phyloP scores from a whole-genome alignment of 257 asterid genomes.

The Striga asiatica region DNA sequence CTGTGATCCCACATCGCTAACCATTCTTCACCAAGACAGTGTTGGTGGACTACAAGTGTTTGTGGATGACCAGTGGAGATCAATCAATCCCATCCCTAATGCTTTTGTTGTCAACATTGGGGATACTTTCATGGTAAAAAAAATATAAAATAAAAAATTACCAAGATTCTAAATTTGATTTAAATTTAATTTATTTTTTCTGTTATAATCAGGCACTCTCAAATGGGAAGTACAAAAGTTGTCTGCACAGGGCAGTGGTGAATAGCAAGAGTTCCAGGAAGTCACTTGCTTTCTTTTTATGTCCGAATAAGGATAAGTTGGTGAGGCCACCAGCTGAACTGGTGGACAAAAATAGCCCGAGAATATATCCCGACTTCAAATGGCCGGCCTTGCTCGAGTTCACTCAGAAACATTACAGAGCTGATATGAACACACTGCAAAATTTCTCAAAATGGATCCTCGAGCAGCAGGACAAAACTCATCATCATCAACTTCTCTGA shows the following conservation, averaged over 20 bases:
- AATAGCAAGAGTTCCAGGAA: conserved; percentile 62
- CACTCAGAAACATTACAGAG: conserved; percentile 86
- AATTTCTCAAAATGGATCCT: conserved; percentile 57
- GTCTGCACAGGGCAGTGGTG: conserved; percentile 93
- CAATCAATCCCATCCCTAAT: conserved; percentile 41
- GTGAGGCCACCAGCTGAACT: conserved; percentile 73
- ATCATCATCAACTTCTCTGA: not conserved
- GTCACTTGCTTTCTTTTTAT: conserved; percentile 83
- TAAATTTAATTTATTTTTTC: not conserved
- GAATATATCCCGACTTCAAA: conserved; percentile 69
- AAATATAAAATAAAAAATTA: too few species aligned
- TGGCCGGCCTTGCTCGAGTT: conserved; percentile 66
- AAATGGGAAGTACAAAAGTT: conserved; percentile 82
- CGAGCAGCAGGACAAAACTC: conserved; percentile 21
- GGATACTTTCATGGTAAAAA: conserved; percentile 86
- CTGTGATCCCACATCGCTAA: conserved; percentile 87
- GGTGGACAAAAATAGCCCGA: conserved; percentile 64
- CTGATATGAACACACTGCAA: conserved; percentile 81
- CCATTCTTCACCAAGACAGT: conserved; percentile 86
- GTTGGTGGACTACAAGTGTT: conserved; percentile 82
- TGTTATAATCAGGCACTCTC: conserved; percentile 76
- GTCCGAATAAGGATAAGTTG: conserved; percentile 75
- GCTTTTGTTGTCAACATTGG: conserved; percentile 93
- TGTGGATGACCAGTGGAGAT: conserved; percentile 65
- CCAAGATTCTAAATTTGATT: not conserved